Conservation (phyloP, 73 alveolate genomes). For the Uronychia binucleata region DNA sequence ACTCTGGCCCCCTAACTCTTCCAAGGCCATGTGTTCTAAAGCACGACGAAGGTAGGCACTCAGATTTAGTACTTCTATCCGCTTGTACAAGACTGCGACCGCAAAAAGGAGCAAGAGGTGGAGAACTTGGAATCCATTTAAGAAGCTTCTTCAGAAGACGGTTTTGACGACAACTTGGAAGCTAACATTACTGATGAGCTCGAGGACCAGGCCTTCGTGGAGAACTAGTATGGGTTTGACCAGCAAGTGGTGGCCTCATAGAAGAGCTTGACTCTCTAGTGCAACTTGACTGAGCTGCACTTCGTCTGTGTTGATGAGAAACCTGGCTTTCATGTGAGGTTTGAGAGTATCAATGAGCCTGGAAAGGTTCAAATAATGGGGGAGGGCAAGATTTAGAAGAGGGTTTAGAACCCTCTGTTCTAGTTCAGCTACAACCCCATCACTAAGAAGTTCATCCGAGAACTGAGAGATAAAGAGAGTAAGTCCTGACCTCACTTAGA, state of each 20-base stretch:
- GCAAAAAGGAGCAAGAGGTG: background rate
- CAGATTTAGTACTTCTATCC: background rate
- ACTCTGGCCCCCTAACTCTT: background rate
- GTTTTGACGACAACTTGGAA: background rate
- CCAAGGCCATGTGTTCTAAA: background rate
- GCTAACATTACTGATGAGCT: slow-evolving; percentile 6
- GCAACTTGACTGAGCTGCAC: slow-evolving; percentile 26
- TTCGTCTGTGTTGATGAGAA: slow-evolving; percentile 12
- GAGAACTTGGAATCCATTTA: background rate
- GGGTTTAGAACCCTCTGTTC: background rate
- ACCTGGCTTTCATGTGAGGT: background rate
- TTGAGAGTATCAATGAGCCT: background rate
- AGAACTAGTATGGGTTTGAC: slow-evolving; percentile 9
- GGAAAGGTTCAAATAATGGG: background rate
- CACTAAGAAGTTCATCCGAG: slow-evolving; percentile 28
- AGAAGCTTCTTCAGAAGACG: background rate
- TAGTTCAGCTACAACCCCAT: slow-evolving; percentile 42
- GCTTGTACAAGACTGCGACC: background rate
- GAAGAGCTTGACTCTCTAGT: background rate
- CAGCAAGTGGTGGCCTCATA: slow-evolving; percentile 19
- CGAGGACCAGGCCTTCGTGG: slow-evolving; percentile 5
- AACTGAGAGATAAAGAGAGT: slow-evolving; percentile 49
- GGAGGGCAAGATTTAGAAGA: background rate
- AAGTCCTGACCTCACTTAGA: background rate
- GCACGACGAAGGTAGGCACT: background rate